A percentile compares a stretch with the other conserved stretches of the same genome.
Conservation (phyloP, 2,329 filamentous ascomycete species). For the Penicillium capsulatum region DNA sequence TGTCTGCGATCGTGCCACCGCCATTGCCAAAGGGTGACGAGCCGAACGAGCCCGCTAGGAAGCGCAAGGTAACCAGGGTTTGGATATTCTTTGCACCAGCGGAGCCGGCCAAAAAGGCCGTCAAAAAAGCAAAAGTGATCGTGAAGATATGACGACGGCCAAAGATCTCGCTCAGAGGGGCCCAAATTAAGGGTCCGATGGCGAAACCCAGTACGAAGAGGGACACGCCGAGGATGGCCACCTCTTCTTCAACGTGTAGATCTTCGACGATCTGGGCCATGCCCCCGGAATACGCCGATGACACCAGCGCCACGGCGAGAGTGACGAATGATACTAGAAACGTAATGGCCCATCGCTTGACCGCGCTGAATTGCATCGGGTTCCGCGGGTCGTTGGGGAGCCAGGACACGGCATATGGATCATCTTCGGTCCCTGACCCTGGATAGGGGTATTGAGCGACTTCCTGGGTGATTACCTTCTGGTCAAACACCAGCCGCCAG, state of each 20-base stretch:
- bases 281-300: conserved; percentile 50
- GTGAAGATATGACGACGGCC: conserved; percentile 53
- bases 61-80: conserved; percentile 59
- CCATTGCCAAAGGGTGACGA: conserved; percentile 49
- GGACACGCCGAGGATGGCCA: conserved; percentile 60
- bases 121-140: conserved; percentile 54
- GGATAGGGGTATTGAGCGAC: conserved; percentile 55
- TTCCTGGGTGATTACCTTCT: conserved; percentile 54
- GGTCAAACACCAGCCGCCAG: conserved; percentile 55
- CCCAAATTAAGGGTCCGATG: conserved; percentile 61
- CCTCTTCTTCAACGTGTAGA: conserved; percentile 51
- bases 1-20: conserved; percentile 53
- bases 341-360: conserved; percentile 64
- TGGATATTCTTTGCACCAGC: conserved; percentile 54
- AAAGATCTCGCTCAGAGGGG: conserved; percentile 61
- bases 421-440: conserved; percentile 61
- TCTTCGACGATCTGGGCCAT: conserved; percentile 47
- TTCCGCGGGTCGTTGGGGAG: conserved; percentile 64
- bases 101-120: conserved; percentile 57
- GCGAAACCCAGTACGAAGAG: conserved; percentile 62
- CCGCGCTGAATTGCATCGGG: conserved; percentile 55
- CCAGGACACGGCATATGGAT: conserved; percentile 66
- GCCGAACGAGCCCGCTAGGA: conserved; percentile 60
- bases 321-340: conserved; percentile 61
- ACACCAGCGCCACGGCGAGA: conserved; percentile 65